Percentiles rank a stretch among this genome's conserved stretches.
Evolutionary conservation across 352 stramenopile genomes (phyloP).

Genomic region (Elongisporangium prolatum): DNA sequence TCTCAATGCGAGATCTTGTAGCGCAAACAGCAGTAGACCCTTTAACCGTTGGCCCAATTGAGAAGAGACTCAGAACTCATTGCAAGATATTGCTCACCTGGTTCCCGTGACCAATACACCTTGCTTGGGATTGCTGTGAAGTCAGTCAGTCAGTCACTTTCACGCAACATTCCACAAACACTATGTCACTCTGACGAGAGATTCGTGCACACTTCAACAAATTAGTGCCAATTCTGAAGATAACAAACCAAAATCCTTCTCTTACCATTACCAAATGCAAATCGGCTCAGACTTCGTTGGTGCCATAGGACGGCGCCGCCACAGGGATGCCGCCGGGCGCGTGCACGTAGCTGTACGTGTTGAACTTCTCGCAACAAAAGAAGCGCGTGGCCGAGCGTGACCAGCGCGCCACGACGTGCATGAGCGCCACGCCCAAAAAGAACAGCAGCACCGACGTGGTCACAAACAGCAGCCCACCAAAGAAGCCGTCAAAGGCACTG

Average conservation of each 20-base stretch:
- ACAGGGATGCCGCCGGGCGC: slow-evolving; percentile 11
- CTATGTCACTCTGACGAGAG: neutral
- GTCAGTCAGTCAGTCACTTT: too few relatives aligned
- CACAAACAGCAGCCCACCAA: slow-evolving; percentile 42
- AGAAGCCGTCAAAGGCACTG: slow-evolving; percentile 33
- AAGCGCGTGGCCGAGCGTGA: slow-evolving; percentile 46
- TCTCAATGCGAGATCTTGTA: neutral
- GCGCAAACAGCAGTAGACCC: neutral
- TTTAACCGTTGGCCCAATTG: too few relatives aligned
- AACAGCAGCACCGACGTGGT: slow-evolving; percentile 40
- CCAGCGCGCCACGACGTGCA: slow-evolving; percentile 40
- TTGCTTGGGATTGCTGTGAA: too few relatives aligned
- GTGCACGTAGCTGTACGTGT: slow-evolving; percentile 36
- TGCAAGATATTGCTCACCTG: too few relatives aligned
- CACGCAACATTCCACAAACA: neutral
- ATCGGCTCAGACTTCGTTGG: slow-evolving; percentile 11
- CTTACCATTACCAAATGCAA: neutral
- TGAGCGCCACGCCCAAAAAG: slow-evolving; percentile 42
- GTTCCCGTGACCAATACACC: too few relatives aligned
- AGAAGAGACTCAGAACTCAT: too few relatives aligned
- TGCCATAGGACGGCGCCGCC: slow-evolving; percentile 27
- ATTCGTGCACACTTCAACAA: neutral
- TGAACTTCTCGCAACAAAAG: slow-evolving; percentile 67
- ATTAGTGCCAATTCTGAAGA: neutral
- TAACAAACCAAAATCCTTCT: neutral